A percentile compares a stretch with the other conserved stretches of the same genome.
These are phyloP conservation scores for Blastocystis sp. DNA, from an alignment of 352 stramenopile species.

Conservation along the genomic window DNA sequence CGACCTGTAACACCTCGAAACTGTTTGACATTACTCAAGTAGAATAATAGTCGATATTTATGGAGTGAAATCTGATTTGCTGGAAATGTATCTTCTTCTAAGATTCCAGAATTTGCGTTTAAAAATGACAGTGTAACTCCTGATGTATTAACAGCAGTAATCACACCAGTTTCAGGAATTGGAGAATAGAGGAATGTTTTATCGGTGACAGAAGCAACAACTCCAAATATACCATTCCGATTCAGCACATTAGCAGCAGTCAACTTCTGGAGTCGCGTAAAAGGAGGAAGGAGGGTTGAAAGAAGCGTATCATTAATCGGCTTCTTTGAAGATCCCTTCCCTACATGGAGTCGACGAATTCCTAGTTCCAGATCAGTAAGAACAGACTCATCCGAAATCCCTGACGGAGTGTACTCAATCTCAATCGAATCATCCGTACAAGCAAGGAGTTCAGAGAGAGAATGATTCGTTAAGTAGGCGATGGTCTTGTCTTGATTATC, in stretches of 20 bases:
- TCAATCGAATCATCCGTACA: neutral
- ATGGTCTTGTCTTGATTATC: neutral
- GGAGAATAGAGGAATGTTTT: neutral
- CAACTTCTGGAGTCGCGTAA: neutral
- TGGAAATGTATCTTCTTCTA: slow-evolving; percentile 16
- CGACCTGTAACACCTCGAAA: slow-evolving; percentile 1
- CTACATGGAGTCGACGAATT: neutral
- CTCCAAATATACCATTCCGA: neutral
- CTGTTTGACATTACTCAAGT: slow-evolving; percentile 21
- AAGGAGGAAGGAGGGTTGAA: slow-evolving; percentile 18
- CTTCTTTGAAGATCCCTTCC: neutral
- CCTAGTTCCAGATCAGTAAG: slow-evolving; percentile 28
- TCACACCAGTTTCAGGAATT: slow-evolving; percentile 22
- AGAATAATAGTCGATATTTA: slow-evolving; percentile 47
- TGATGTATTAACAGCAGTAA: neutral
- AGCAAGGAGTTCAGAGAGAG: neutral
- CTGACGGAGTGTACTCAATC: neutral
- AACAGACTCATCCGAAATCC: neutral
- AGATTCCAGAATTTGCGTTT: slow-evolving; percentile 17
- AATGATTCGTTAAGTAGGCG: neutral
- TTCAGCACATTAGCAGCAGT: neutral
- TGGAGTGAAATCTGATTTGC: neutral
- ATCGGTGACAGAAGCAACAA: slow-evolving; percentile 23
- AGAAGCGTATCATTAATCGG: neutral
- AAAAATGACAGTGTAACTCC: slow-evolving; percentile 14